Evolutionary conservation across 345 rosid species (phyloP).

Genomic region (Euphorbia tirucalli): DNA sequence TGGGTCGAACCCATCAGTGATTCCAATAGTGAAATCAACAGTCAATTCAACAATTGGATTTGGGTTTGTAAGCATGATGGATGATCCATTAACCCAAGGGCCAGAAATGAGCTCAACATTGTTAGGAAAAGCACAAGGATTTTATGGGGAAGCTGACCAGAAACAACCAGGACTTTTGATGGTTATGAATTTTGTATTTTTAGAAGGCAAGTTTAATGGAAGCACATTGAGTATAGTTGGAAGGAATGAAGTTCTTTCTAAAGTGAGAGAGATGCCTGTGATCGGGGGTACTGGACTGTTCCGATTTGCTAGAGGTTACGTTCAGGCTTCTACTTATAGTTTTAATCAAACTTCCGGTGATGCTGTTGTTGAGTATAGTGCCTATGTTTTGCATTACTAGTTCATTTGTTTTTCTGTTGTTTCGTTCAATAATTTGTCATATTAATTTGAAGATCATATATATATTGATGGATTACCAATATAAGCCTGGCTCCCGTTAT

Average conservation of each 20-base stretch:
- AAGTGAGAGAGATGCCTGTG: constrained; percentile 62
- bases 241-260: constrained; percentile 32
- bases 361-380: constrained; percentile 44
- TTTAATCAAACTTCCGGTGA: constrained; percentile 31
- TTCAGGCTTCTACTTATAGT: constrained; percentile 37
- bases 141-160: constrained; percentile 5
- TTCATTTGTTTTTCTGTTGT: too few relatives aligned
- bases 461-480: too few relatives aligned
- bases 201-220: constrained; percentile 21
- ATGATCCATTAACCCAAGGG: constrained; percentile 9
- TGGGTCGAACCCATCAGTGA: constrained; percentile 51
- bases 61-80: constrained; percentile 12
- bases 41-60: not conserved
- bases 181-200: constrained; percentile 23
- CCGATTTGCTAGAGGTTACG: constrained; percentile 62
- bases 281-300: constrained; percentile 59
- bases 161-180: not conserved
- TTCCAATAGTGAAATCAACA: constrained; percentile 34
- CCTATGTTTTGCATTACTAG: constrained; percentile 20
- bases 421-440: too few relatives aligned
- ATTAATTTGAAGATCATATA: too few relatives aligned
- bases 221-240: constrained; percentile 41
- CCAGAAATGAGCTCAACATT: constrained; percentile 10
- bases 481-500: too few relatives aligned
- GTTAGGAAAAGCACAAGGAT: not conserved